Percentiles rank a stretch among this genome's conserved stretches.
These are phyloP conservation scores for Cyphellophora attinorum DNA, from an alignment of 2,329 filamentous ascomycete species.

Conservation along the genomic window DNA sequence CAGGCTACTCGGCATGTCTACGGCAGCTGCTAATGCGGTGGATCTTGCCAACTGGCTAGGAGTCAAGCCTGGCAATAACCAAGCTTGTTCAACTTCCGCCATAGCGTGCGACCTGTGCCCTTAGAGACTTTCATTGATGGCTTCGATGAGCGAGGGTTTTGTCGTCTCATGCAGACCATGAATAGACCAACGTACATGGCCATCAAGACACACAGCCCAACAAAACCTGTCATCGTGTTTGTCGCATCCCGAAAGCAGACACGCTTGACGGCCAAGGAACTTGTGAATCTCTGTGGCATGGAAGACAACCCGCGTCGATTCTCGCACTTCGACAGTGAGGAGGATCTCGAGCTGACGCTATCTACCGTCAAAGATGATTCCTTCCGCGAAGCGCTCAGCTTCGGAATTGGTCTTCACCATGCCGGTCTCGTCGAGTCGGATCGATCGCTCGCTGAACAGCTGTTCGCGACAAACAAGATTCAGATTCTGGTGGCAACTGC, in stretches of 20 bases:
- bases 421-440: conserved; percentile 94
- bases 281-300: conserved; percentile 97
- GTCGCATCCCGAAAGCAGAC: conserved; percentile 94
- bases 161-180: conserved; percentile 98
- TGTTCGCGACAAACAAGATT: conserved; percentile 96
- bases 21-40: conserved; percentile 88
- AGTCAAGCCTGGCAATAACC: conserved; percentile 65
- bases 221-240: conserved; percentile 97
- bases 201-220: conserved; percentile 90
- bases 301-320: conserved; percentile 94
- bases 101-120: conserved; percentile 92
- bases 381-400: conserved; percentile 85
- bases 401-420: conserved; percentile 94
- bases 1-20: conserved; percentile 94
- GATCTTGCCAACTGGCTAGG: conserved; percentile 95
- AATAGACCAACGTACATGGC: conserved; percentile 93
- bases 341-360: conserved; percentile 83
- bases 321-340: conserved; percentile 76
- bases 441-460: conserved; percentile 79
- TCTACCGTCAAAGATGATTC: conserved; percentile 85
- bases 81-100: conserved; percentile 84
- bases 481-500: conserved; percentile 93
- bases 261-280: conserved; percentile 83
- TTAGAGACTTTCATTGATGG: conserved; percentile 96
- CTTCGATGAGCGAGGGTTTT: conserved; percentile 92